Evolutionary conservation across 2,329 filamentous ascomycete genomes (phyloP).

Genomic region (Gnomoniopsis smithogilvyi): DNA sequence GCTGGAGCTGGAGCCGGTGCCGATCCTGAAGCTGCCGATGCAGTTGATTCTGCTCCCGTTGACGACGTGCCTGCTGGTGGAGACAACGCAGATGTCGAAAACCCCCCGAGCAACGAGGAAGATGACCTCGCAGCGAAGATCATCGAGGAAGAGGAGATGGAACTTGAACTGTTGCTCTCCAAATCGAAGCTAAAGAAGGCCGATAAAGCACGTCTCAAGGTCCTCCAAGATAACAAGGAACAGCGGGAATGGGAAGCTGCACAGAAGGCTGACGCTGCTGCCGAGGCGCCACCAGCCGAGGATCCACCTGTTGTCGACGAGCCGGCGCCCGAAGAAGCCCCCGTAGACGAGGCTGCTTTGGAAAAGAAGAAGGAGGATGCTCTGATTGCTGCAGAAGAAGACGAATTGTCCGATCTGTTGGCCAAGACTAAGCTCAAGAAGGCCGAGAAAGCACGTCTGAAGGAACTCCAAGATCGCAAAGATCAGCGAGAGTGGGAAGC

Average conservation of each 20-base stretch:
- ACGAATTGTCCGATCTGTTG: slow-evolving; percentile 12
- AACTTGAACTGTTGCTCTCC: slow-evolving; percentile 11
- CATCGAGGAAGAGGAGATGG: slow-evolving; percentile 13
- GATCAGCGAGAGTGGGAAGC: slow-evolving; percentile 11
- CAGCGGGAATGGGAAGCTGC: slow-evolving; percentile 11
- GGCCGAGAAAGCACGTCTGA: slow-evolving; percentile 9
- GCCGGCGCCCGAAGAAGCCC: not conserved
- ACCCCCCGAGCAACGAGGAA: not conserved
- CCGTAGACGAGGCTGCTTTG: slow-evolving; percentile 4
- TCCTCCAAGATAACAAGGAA: slow-evolving; percentile 10
- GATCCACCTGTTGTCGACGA: not conserved
- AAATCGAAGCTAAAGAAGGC: slow-evolving; percentile 10
- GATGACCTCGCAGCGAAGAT: slow-evolving; percentile 9
- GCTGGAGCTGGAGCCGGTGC: not conserved
- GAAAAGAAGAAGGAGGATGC: not conserved
- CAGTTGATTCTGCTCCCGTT: not conserved
- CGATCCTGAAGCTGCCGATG: not conserved
- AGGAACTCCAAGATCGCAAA: slow-evolving; percentile 12
- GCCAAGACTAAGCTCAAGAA: slow-evolving; percentile 8
- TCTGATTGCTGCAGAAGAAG: slow-evolving; percentile 13
- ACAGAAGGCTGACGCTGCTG: not conserved
- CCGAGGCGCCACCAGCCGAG: not conserved
- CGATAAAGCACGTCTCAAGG: slow-evolving; percentile 13
- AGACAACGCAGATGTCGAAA: not conserved
- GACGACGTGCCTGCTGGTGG: not conserved